These are phyloP conservation scores for Hyphopichia homilentoma DNA, from an alignment of 805 yeast genomes.

Conservation along the genomic window DNA sequence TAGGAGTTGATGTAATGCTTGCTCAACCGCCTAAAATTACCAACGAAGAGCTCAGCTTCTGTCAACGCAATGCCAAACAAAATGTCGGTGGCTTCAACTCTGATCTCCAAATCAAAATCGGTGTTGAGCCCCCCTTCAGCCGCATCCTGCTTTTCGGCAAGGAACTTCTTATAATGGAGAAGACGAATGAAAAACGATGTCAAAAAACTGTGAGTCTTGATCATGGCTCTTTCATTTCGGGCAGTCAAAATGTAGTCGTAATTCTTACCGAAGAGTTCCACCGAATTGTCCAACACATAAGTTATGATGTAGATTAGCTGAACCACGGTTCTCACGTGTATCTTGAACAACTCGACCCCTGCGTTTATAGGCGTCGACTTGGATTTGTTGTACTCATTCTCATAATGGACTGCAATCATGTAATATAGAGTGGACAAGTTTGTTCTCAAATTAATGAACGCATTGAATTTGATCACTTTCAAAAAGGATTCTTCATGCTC, in stretches of 20 bases:
- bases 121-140: conserved; percentile 8
- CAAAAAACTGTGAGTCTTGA: conserved; percentile 36
- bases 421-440: conserved; percentile 39
- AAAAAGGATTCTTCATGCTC: conserved; percentile 26
- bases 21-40: conserved; percentile 37
- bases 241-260: conserved; percentile 37
- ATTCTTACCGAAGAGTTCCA: conserved; percentile 36
- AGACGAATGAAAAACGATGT: conserved; percentile 37
- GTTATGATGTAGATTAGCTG: conserved; percentile 42
- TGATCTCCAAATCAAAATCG: conserved; percentile 12
- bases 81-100: conserved; percentile 28
- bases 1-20: conserved; percentile 37
- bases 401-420: conserved; percentile 39
- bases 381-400: conserved; percentile 24
- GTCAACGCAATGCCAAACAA: conserved; percentile 28
- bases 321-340: conserved; percentile 37
- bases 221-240: conserved; percentile 35
- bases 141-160: conserved; percentile 15
- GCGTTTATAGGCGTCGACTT: conserved; percentile 30
- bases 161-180: conserved; percentile 32
- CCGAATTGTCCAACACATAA: conserved; percentile 39
- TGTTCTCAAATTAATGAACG: conserved; percentile 36
- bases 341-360: conserved; percentile 40
- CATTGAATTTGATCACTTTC: conserved; percentile 32
- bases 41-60: conserved; percentile 42